Evolutionary conservation across 768 basidiomycete genomes (phyloP).

Genomic region (Pholiota microspora): DNA sequence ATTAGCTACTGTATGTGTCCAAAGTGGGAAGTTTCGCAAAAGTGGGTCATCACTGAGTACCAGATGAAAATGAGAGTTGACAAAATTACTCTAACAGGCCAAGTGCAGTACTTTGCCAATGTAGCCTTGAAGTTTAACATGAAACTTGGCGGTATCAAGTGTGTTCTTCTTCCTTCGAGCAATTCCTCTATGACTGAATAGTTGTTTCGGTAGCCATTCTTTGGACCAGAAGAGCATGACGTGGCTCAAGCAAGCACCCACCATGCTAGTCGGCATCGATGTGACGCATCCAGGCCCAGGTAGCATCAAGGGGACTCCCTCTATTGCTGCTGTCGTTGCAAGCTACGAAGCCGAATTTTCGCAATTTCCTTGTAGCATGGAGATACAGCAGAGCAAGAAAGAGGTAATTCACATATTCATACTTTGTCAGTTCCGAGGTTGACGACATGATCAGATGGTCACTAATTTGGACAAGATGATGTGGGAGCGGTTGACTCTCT

Average conservation of each 20-base stretch:
- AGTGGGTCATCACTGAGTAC: too few relatives aligned
- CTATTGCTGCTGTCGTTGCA: conserved; percentile 84
- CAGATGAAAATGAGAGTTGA: conserved; percentile 19
- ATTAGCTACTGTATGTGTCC: conserved; percentile 70
- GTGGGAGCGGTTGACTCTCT: conserved; percentile 58
- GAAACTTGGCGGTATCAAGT: conserved; percentile 82
- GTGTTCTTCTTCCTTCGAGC: conserved; percentile 18
- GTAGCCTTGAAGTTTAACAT: conserved; percentile 81
- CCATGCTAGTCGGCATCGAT: conserved; percentile 83
- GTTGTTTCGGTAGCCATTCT: conserved; percentile 33
- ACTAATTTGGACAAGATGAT: conserved; percentile 65
- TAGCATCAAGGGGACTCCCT: conserved; percentile 72
- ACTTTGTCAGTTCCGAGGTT: neutral
- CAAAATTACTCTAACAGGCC: conserved; percentile 38
- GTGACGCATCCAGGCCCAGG: conserved; percentile 82
- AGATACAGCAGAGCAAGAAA: conserved; percentile 70
- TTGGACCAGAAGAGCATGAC: conserved; percentile 49
- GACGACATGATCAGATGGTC: conserved; percentile 59
- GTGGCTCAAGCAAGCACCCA: conserved; percentile 59
- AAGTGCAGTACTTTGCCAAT: conserved; percentile 73
- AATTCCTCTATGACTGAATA: conserved; percentile 1
- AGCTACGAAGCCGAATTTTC: conserved; percentile 62
- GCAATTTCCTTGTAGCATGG: conserved; percentile 74
- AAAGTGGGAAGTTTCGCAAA: conserved; percentile 69
- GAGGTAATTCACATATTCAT: conserved; percentile 44